Base-by-base conservation (phyloP, 2,329 filamentous ascomycete genomes). In the Alternaria triticina region DNA sequence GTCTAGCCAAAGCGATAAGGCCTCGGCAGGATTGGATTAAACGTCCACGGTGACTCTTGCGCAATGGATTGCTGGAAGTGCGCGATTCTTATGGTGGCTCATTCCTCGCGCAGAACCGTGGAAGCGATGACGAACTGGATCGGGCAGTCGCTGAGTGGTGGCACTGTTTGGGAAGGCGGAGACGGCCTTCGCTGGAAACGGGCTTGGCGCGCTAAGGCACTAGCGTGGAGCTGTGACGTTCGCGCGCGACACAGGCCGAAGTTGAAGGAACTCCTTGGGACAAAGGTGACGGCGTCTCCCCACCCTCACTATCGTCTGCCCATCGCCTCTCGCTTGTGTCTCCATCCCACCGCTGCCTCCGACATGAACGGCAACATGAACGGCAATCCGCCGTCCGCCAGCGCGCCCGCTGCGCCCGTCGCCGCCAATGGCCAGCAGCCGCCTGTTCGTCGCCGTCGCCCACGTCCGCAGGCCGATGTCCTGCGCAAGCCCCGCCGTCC, bases 401-500 rank as follows among this genome's bases (percentile, higher is more conserved):
- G 62, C 46, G 67, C 66, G 68, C 72, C 74, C 47, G 69, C 67
- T 36, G 70, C 67, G 54, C 79, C 79, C 51, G 62, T 58, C 44
- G 59, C 65, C 33, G 57, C 62, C n/a, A 82, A 80, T 70, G 80
- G 79, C 63, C 70, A 69, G 64, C 65, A 63, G 49, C 75, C 72
- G 30, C 68, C 73, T 6, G 61, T 63, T 17, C 70, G 77, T 28
- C 76, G 77, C 55, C 79, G 77, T 70, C 65, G 72, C 63, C 73
- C 74, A 30, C 67, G 76, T 65, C 76, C 68, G 25, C 71, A 74
- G 63, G 76, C 78, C 59, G 81, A 79, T 59, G 78, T 82, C 27
- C 70, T 81, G 66, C 77, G 77, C 61, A 70, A 73, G 23, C 72
- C 75, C 9, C 70, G 74, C 22, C 65, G 75, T 55, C 78, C 76